Conservation (phyloP, 2,329 filamentous ascomycete species). For the Cladophialophora carrionii region DNA sequence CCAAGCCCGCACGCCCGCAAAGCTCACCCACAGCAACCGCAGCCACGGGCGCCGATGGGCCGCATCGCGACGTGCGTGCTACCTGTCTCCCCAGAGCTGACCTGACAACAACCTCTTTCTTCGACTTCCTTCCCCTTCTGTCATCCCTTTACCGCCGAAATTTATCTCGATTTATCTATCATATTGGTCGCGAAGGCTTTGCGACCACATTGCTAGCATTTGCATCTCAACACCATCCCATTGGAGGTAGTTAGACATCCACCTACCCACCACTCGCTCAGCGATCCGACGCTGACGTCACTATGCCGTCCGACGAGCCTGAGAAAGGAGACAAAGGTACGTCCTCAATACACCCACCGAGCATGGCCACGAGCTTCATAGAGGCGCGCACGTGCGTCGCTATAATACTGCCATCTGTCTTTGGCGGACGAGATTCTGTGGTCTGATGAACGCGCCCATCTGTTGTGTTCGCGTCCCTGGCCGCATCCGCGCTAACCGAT, state of each 20-base stretch:
- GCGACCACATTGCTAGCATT: constrained; percentile 23
- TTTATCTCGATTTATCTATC: constrained; percentile 12
- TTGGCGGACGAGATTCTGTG: neutral
- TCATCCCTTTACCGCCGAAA: constrained; percentile 14
- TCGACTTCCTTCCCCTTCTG: constrained; percentile 13
- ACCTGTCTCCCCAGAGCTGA: constrained; percentile 15
- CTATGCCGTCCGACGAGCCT: constrained; percentile 53
- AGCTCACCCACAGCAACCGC: constrained; percentile 15
- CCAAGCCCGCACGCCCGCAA: constrained; percentile 1
- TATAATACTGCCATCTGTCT: neutral
- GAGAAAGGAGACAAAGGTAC: constrained; percentile 58
- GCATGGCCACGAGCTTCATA: neutral
- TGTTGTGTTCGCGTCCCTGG: neutral
- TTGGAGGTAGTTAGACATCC: neutral
- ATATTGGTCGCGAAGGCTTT: constrained; percentile 29
- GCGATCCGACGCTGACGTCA: constrained; percentile 32
- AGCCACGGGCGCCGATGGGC: constrained; percentile 14
- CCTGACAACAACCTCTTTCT: constrained; percentile 10
- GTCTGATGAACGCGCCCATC: constrained; percentile 2
- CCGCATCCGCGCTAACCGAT: constrained; percentile 3
- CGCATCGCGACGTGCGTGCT: constrained; percentile 3
- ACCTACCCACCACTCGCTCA: neutral
- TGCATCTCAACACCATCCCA: constrained; percentile 3
- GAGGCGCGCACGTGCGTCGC: constrained; percentile 1
- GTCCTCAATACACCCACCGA: constrained; percentile 25